These are phyloP conservation scores for Trichosporon coremiiforme DNA, from an alignment of 1,284 basidiomycete genomes.

Conservation along the genomic window DNA sequence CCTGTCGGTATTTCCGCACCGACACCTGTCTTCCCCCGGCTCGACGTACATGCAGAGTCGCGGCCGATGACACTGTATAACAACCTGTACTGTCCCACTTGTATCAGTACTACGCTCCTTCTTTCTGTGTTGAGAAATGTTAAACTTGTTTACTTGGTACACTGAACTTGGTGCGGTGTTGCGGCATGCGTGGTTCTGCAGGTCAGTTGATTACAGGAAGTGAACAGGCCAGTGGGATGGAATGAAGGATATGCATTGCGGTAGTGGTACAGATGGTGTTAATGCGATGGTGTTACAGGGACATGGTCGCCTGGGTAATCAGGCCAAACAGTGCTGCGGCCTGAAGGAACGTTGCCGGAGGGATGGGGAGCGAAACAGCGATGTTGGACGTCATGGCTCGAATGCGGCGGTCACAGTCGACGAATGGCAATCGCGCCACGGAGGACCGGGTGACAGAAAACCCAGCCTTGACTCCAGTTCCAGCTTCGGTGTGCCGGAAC, in stretches of 20 bases:
- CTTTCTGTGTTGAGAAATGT: neutral
- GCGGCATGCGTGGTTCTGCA: too few relatives aligned
- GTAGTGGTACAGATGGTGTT: neutral
- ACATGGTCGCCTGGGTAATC: neutral
- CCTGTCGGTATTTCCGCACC: neutral
- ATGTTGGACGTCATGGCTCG: neutral
- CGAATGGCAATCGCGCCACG: neutral
- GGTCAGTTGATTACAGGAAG: neutral
- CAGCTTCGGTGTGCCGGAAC: too few relatives aligned
- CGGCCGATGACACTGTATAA: neutral
- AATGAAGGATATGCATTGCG: neutral
- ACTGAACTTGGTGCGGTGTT: neutral
- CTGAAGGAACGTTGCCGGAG: neutral
- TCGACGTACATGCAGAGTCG: neutral
- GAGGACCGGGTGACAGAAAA: neutral
- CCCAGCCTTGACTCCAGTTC: neutral
- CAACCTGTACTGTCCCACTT: neutral
- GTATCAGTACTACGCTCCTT: neutral
- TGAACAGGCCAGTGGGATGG: neutral
- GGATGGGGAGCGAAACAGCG: neutral
- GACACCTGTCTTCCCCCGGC: neutral
- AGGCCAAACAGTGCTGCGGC: neutral
- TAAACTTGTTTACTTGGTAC: slow-evolving; percentile 9
- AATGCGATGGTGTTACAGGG: neutral
- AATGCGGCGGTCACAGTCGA: neutral